Evolutionary conservation across 129 eudicot species (phyloP).

Genomic region (Scalesia atractyloides): DNA sequence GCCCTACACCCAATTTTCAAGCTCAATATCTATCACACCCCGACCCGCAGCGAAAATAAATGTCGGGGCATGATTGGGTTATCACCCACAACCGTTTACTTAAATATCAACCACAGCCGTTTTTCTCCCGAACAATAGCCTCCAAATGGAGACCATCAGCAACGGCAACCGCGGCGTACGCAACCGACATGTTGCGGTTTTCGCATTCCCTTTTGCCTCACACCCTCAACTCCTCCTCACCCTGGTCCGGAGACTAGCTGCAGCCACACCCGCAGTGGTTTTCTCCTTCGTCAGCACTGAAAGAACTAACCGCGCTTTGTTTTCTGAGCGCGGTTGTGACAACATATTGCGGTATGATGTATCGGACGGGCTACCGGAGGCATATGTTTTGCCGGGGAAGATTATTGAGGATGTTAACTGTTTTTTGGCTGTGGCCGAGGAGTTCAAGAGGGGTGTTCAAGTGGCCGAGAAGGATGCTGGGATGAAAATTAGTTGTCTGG

Average conservation of each 20-base stretch:
- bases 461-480: conserved; percentile 50
- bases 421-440: conserved; percentile 53
- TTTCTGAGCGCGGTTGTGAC: conserved; percentile 9
- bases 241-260: conserved; percentile 46
- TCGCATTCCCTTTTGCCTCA: conserved; percentile 62
- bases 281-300: conserved; percentile 53
- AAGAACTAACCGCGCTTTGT: conserved; percentile 25
- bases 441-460: conserved; percentile 40
- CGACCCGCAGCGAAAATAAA: too few species aligned
- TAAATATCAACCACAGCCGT: neutral
- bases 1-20: too few species aligned
- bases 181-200: conserved; percentile 50
- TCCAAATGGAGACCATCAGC: conserved; percentile 25
- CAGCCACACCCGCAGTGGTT: conserved; percentile 39
- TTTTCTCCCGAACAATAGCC: neutral
- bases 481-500: conserved; percentile 41
- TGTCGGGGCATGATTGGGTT: too few species aligned
- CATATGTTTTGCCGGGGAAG: conserved; percentile 37
- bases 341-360: conserved; percentile 44
- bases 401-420: conserved; percentile 42
- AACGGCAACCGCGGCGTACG: neutral
- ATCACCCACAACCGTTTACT: too few species aligned
- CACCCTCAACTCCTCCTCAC: conserved; percentile 55
- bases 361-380: conserved; percentile 54
- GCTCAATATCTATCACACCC: too few species aligned